A percentile compares a stretch with the other conserved stretches of the same genome.
Conservation (phyloP, 1,139 yeast species). For the Candida pseudoviswanathii region DNA sequence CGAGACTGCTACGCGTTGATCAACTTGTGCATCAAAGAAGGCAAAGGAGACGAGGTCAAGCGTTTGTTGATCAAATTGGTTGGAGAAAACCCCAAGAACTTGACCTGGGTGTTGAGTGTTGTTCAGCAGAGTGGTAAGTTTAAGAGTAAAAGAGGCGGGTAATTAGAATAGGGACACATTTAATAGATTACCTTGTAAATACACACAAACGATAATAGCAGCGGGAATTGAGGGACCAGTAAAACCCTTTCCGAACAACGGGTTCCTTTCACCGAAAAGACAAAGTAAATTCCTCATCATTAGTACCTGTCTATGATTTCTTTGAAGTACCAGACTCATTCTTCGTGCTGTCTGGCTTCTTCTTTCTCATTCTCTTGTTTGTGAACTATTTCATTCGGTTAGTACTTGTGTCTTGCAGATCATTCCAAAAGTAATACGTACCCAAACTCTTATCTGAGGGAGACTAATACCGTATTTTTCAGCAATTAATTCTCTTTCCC, state of each 20-base stretch:
- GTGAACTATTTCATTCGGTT: slow-evolving; percentile 23
- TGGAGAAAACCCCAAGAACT: slow-evolving; percentile 12
- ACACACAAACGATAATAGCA: too few relatives aligned
- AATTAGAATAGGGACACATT: neutral
- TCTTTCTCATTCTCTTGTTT: slow-evolving; percentile 30
- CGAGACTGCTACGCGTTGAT: slow-evolving; percentile 19
- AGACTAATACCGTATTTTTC: slow-evolving; percentile 27
- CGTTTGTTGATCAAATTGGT: slow-evolving; percentile 15
- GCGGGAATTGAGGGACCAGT: too few relatives aligned
- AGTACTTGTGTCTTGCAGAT: slow-evolving; percentile 1
- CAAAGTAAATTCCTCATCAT: too few relatives aligned
- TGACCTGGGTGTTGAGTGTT: slow-evolving; percentile 9
- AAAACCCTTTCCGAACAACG: too few relatives aligned
- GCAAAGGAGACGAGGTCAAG: neutral
- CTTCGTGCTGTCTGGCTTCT: slow-evolving; percentile 8
- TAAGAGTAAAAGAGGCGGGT: slow-evolving; percentile 1
- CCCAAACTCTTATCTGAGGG: slow-evolving; percentile 36
- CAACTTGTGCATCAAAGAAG: slow-evolving; percentile 4
- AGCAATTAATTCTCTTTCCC: slow-evolving; percentile 30
- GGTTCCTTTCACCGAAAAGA: too few relatives aligned
- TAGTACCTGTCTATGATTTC: neutral
- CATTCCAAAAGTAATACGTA: slow-evolving; percentile 17
- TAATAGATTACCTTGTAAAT: neutral
- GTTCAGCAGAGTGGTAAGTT: neutral
- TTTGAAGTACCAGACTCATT: neutral